Evolutionary conservation across 495 filamentous ascomycete species (phyloP).

Genomic region (Penicillium argentinense): DNA sequence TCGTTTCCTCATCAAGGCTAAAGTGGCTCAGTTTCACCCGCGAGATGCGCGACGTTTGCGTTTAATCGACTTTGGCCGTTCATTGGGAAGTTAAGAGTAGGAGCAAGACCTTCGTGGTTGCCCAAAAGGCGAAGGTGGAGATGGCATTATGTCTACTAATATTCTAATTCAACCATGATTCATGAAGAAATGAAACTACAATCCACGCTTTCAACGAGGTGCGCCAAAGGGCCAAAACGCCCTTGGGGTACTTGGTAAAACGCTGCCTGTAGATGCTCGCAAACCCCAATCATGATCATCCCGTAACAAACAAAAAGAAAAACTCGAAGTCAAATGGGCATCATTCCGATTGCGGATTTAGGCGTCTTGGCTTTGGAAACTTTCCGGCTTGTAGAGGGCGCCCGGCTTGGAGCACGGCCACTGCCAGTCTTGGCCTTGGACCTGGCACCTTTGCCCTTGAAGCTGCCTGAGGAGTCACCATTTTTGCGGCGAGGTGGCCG

Average conservation of each 20-base stretch:
- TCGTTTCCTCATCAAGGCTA: conserved; percentile 79
- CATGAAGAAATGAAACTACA: conserved; percentile 6
- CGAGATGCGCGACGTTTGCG: conserved; percentile 73
- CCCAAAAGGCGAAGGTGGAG: neutral
- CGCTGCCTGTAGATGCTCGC: conserved; percentile 25
- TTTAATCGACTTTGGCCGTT: conserved; percentile 81
- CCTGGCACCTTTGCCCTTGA: conserved; percentile 26
- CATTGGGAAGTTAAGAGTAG: conserved; percentile 59
- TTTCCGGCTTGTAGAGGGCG: no score
- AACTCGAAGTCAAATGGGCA: conserved; percentile 44
- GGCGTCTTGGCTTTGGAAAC: no score
- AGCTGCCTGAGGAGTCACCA: conserved; percentile 21
- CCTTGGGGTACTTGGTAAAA: neutral
- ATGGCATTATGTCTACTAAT: conserved; percentile 20
- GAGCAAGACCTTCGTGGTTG: neutral
- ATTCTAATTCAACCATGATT: conserved; percentile 12
- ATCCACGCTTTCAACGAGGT: neutral
- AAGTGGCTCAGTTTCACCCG: conserved; percentile 84
- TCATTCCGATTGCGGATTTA: conserved; percentile 45
- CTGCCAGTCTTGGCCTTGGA: conserved; percentile 25
- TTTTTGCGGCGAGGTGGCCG: conserved; percentile 31
- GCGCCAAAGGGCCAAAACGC: neutral
- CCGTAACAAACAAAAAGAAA: conserved; percentile 7
- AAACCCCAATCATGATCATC: conserved; percentile 25
- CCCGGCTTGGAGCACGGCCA: conserved; percentile 24